phyloP scores from a whole-genome alignment of 495 filamentous ascomycete genomes.

The Hypoxylon fuscum region DNA sequence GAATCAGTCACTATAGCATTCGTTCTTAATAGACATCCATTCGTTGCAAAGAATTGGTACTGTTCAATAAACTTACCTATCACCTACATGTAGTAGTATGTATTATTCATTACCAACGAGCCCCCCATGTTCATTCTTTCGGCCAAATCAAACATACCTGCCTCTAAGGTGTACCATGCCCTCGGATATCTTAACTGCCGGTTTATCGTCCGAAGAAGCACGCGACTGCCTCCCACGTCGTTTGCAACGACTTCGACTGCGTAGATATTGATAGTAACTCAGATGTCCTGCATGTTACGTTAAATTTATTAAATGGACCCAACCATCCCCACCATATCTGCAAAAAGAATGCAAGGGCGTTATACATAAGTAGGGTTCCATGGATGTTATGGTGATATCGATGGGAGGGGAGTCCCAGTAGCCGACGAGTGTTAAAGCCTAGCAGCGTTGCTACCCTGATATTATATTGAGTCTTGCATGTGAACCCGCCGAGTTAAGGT shows the following conservation, averaged over 20 bases:
- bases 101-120: too few relatives aligned
- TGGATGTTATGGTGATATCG: conserved; percentile 25
- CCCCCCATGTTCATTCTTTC: not conserved
- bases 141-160: not conserved
- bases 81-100: too few relatives aligned
- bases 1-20: too few relatives aligned
- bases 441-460: conserved; percentile 6
- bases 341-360: conserved; percentile 32
- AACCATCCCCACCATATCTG: conserved; percentile 29
- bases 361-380: conserved; percentile 10
- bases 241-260: conserved; percentile 10
- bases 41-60: too few relatives aligned
- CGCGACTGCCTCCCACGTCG: conserved; percentile 1
- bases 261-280: conserved; percentile 6
- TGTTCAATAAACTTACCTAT: too few relatives aligned
- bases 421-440: not conserved
- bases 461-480: conserved; percentile 19
- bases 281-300: conserved; percentile 32
- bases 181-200: conserved; percentile 1
- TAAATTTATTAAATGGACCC: conserved; percentile 24
- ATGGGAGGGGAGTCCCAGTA: conserved; percentile 5
- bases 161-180: not conserved
- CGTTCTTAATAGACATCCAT: too few relatives aligned
- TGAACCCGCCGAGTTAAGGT: conserved; percentile 29
- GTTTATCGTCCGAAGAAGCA: conserved; percentile 12